These are phyloP conservation scores for Alternaria sp. DNA, from an alignment of 2,329 filamentous ascomycete genomes.

Conservation along the genomic window DNA sequence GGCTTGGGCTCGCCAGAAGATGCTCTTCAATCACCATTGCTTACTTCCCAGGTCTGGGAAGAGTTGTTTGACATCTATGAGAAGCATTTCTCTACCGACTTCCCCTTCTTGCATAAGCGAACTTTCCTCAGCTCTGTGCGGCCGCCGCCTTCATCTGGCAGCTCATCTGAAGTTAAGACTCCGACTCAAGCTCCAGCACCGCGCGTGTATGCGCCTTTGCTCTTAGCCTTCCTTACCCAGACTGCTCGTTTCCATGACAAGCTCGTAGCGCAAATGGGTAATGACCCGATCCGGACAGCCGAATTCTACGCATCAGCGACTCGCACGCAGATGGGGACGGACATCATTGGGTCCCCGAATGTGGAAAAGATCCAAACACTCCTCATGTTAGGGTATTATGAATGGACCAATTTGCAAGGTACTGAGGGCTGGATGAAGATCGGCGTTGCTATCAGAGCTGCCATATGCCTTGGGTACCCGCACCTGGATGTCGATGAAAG, in stretches of 20 bases:
- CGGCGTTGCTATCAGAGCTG: conserved; percentile 65
- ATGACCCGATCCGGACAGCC: conserved; percentile 48
- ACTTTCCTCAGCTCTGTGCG: conserved; percentile 59
- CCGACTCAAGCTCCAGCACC: conserved; percentile 32
- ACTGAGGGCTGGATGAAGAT: conserved; percentile 71
- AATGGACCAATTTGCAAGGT: conserved; percentile 71
- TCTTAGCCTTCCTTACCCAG: conserved; percentile 71
- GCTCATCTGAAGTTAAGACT: conserved; percentile 17
- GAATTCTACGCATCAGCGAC: conserved; percentile 70
- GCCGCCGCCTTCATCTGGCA: conserved; percentile 41
- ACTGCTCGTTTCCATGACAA: conserved; percentile 72
- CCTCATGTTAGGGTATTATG: conserved; percentile 74
- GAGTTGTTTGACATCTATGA: conserved; percentile 74
- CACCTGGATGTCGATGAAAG: conserved; percentile 36
- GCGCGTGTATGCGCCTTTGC: conserved; percentile 62
- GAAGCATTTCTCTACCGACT: conserved; percentile 73
- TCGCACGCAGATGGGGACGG: conserved; percentile 52
- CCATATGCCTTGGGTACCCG: conserved; percentile 51
- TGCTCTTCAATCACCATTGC: conserved; percentile 65
- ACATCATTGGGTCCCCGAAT: conserved; percentile 51
- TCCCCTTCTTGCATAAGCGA: conserved; percentile 73
- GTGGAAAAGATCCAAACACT: conserved; percentile 71
- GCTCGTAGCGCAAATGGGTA: conserved; percentile 41
- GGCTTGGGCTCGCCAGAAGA: conserved; percentile 59
- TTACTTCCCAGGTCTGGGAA: conserved; percentile 71